Conservation (phyloP, 1,284 basidiomycete species). For the Cutaneotrichosporon dermatis region DNA sequence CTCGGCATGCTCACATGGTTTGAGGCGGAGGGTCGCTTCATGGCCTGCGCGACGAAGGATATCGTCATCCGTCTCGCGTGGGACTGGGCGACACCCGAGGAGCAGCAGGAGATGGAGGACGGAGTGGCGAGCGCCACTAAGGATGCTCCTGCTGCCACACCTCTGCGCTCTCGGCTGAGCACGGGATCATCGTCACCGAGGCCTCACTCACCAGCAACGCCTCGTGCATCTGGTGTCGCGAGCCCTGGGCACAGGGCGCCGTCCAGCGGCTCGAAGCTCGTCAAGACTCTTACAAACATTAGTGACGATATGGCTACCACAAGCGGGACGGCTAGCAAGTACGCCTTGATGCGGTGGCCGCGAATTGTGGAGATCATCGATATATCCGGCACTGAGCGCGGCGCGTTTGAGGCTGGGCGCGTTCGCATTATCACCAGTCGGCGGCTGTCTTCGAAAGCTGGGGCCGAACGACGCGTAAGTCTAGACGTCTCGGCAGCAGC, state of each 20-base stretch:
- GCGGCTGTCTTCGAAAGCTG: conserved; percentile 43
- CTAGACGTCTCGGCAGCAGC: neutral
- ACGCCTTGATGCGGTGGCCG: conserved; percentile 19
- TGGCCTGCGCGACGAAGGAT: conserved; percentile 90
- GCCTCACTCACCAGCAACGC: neutral
- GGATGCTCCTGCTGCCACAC: neutral
- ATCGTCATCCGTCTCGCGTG: conserved; percentile 82
- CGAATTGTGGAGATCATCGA: conserved; percentile 28
- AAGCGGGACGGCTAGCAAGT: conserved; percentile 13
- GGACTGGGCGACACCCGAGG: conserved; percentile 57
- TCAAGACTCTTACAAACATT: neutral
- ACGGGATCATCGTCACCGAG: neutral
- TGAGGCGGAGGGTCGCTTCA: conserved; percentile 79
- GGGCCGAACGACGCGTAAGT: conserved; percentile 45
- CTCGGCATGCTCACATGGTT: conserved; percentile 62
- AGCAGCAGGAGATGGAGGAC: conserved; percentile 10
- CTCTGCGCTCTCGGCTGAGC: neutral
- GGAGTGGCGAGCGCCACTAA: neutral
- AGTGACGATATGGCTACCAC: conserved; percentile 3
- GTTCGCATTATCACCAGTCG: conserved; percentile 45
- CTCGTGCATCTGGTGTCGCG: neutral
- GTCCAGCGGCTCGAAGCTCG: neutral
- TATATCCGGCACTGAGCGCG: conserved; percentile 32
- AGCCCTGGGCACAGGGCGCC: neutral
- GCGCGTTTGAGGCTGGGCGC: conserved; percentile 29